Percentiles rank a stretch among this genome's conserved stretches.
phyloP scores from a whole-genome alignment of 2,329 filamentous ascomycete species.

The Diplocarpon mali region DNA sequence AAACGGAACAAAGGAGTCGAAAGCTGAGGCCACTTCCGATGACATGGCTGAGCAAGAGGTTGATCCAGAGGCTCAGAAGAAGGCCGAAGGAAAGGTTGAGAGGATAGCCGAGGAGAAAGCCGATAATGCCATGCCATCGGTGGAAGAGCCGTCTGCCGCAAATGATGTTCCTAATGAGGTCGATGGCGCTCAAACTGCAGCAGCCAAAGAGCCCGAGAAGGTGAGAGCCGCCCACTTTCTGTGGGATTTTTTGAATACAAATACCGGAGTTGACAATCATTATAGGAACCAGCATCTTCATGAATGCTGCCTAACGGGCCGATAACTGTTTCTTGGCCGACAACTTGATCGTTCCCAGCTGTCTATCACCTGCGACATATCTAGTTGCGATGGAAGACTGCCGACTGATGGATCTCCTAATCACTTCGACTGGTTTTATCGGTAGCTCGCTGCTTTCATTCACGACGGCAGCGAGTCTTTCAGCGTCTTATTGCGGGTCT shows the following conservation, averaged over 20 bases:
- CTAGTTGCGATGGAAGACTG: conserved; percentile 8
- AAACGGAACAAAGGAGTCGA: conserved; percentile 23
- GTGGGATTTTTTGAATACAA: not conserved
- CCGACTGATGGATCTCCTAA: conserved; percentile 13
- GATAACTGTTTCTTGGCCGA: not conserved
- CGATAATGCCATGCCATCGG: conserved; percentile 10
- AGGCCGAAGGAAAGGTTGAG: conserved; percentile 13
- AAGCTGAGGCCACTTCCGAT: conserved; percentile 30
- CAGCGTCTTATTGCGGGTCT: conserved; percentile 15
- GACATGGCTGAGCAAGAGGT: conserved; percentile 32
- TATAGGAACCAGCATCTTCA: conserved; percentile 12
- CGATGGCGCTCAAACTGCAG: conserved; percentile 26
- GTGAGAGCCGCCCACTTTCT: conserved; percentile 7
- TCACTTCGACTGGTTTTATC: conserved; percentile 6
- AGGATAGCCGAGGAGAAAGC: not conserved
- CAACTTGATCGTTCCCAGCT: not conserved
- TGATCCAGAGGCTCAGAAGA: conserved; percentile 28
- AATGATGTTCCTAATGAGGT: not conserved
- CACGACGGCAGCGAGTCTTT: conserved; percentile 4
- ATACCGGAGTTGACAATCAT: conserved; percentile 1
- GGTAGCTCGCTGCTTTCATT: conserved; percentile 2
- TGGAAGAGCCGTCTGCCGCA: conserved; percentile 18
- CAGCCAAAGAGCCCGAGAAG: conserved; percentile 18
- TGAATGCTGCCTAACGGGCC: conserved; percentile 13
- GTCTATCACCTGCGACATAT: conserved; percentile 1